Evolutionary conservation across 176 grass and related monocot species (phyloP).

Genomic region (Eleusine indica): DNA sequence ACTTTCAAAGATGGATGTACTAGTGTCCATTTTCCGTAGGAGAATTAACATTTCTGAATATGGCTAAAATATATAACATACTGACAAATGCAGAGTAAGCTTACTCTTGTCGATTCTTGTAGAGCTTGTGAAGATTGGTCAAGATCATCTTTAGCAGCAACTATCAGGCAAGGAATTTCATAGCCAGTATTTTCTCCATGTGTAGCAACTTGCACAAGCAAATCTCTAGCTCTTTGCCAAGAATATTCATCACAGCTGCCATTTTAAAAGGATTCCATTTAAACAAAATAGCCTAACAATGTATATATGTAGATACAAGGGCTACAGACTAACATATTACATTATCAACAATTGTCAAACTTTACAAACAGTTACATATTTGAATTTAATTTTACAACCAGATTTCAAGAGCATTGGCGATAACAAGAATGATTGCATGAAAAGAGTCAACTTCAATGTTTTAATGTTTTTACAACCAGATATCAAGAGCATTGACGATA

Average conservation of each 20-base stretch:
- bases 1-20: background rate
- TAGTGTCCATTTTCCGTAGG: background rate
- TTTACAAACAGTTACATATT: background rate
- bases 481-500: background rate
- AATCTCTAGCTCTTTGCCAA: constrained; percentile 85
- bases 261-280: constrained; percentile 6
- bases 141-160: constrained; percentile 98
- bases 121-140: constrained; percentile 85
- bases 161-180: constrained; percentile 93
- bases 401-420: background rate
- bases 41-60: background rate
- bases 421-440: background rate
- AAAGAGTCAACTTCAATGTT: background rate
- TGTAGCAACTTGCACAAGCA: constrained; percentile 89
- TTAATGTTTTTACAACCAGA: background rate
- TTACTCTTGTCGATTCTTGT: constrained; percentile 98
- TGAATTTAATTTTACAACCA: constrained; percentile 1
- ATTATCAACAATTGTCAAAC: background rate
- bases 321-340: background rate
- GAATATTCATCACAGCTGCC: constrained; percentile 87
- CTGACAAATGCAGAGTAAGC: background rate
- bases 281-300: constrained; percentile 9
- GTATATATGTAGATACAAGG: background rate
- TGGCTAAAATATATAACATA: background rate
- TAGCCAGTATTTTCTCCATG: constrained; percentile 97